phyloP scores from a whole-genome alignment of 768 basidiomycete species.

The Trametes elegans region DNA sequence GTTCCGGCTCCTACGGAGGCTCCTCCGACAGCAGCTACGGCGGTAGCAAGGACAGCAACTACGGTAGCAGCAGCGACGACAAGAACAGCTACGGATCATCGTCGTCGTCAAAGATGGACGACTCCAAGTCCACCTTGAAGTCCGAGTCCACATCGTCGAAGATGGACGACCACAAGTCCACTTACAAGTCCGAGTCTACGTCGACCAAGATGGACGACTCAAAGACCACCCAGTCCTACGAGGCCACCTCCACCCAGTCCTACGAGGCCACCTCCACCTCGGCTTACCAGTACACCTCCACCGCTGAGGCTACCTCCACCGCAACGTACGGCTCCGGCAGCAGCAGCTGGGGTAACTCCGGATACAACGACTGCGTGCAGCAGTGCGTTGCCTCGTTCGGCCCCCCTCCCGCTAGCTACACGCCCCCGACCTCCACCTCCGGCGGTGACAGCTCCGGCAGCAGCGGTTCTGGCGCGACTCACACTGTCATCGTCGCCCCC shows the following conservation, averaged over 20 bases:
- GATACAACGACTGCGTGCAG: conserved; percentile 68
- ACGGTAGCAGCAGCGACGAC: conserved; percentile 14
- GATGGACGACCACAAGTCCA: not conserved
- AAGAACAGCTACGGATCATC: conserved; percentile 23
- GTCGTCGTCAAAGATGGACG: not conserved
- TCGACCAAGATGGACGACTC: not conserved
- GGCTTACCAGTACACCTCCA: not conserved
- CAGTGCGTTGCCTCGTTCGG: conserved; percentile 69
- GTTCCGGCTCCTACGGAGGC: conserved; percentile 2
- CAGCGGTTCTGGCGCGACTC: conserved; percentile 47
- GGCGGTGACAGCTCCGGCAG: conserved; percentile 6
- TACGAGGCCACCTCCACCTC: not conserved
- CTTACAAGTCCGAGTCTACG: not conserved
- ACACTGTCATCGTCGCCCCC: conserved; percentile 78
- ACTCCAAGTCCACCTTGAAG: not conserved
- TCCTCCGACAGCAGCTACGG: conserved; percentile 24
- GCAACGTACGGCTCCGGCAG: conserved; percentile 60
- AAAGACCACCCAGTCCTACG: not conserved
- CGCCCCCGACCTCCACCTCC: conserved; percentile 24
- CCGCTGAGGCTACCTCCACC: conserved; percentile 12
- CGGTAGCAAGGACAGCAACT: not conserved
- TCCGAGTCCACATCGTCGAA: not conserved
- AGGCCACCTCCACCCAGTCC: not conserved
- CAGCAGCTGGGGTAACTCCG: conserved; percentile 52
- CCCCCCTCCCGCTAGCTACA: conserved; percentile 29